phyloP scores from a whole-genome alignment of 2,329 filamentous ascomycete genomes.

The Penicillium griseofulvum region DNA sequence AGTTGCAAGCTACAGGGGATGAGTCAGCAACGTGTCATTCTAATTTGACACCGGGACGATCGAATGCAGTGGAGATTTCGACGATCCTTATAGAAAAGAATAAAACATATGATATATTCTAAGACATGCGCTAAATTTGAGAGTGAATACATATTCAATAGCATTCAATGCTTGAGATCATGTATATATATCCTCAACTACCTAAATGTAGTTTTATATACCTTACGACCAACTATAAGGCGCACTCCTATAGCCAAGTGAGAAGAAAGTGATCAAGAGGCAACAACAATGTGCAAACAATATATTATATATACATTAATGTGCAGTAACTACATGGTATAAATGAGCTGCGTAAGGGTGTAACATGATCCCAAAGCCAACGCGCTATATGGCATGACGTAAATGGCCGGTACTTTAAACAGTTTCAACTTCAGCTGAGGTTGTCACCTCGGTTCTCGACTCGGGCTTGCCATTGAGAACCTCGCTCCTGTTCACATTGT shows the following conservation, averaged over 20 bases:
- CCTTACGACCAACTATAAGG: no score
- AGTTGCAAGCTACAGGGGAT: constrained; percentile 2
- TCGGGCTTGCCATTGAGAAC: background rate
- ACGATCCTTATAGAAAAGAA: background rate
- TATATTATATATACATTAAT: background rate
- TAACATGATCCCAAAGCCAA: background rate
- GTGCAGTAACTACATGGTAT: background rate
- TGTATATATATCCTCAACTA: background rate
- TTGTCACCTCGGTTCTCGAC: background rate
- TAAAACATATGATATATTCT: background rate
- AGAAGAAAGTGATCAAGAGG: background rate
- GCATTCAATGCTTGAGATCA: background rate
- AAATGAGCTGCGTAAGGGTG: background rate
- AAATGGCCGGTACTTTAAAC: background rate
- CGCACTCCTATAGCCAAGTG: background rate
- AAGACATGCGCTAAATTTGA: background rate
- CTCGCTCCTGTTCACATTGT: constrained; percentile 8
- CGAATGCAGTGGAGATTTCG: background rate
- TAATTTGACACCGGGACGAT: background rate
- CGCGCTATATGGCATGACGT: background rate
- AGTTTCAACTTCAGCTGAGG: background rate
- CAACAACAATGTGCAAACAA: no score
- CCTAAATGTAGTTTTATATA: background rate
- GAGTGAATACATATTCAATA: no score
- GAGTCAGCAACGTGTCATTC: constrained; percentile 11